Conservation (phyloP, 495 filamentous ascomycete species). For the Bombardia bombarda region DNA sequence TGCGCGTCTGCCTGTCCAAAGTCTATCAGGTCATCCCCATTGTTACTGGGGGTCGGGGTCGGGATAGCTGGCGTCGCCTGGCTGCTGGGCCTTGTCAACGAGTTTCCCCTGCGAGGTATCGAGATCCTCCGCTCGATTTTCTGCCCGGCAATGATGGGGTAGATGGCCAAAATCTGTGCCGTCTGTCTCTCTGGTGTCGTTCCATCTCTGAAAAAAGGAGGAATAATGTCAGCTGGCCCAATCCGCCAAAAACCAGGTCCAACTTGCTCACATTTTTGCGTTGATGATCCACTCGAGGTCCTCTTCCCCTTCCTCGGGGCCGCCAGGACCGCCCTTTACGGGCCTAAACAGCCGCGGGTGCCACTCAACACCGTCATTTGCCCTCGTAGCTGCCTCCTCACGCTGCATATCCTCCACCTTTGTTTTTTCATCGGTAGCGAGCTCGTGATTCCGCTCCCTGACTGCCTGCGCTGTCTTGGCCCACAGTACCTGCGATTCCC, state of each 20-base stretch:
- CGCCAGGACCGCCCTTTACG: conserved; percentile 64
- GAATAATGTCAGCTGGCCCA: background rate
- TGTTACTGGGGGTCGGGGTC: conserved; percentile 2
- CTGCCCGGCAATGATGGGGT: conserved; percentile 78
- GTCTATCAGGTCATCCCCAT: conserved; percentile 35
- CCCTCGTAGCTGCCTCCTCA: conserved; percentile 75
- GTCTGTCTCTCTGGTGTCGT: conserved; percentile 63
- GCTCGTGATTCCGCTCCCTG: conserved; percentile 74
- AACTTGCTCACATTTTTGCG: conserved; percentile 62
- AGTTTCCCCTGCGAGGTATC: conserved; percentile 28
- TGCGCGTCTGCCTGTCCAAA: too few relatives aligned
- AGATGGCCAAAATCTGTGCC: conserved; percentile 79
- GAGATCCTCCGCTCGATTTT: conserved; percentile 29
- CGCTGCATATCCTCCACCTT: conserved; percentile 89
- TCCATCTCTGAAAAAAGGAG: conserved; percentile 39
- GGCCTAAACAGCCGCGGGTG: conserved; percentile 73
- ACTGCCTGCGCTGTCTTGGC: conserved; percentile 69
- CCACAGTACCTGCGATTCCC: conserved; percentile 89
- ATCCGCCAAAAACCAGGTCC: background rate
- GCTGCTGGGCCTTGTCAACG: conserved; percentile 7
- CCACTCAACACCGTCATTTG: conserved; percentile 82
- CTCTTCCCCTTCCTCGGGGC: conserved; percentile 72
- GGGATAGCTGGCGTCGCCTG: background rate
- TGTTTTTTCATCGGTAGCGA: conserved; percentile 90
- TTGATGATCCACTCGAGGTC: conserved; percentile 94